Percentiles rank a stretch among this genome's conserved stretches.
Conservation (phyloP, 2,329 filamentous ascomycete genomes). For the Metarhizium brunneum region DNA sequence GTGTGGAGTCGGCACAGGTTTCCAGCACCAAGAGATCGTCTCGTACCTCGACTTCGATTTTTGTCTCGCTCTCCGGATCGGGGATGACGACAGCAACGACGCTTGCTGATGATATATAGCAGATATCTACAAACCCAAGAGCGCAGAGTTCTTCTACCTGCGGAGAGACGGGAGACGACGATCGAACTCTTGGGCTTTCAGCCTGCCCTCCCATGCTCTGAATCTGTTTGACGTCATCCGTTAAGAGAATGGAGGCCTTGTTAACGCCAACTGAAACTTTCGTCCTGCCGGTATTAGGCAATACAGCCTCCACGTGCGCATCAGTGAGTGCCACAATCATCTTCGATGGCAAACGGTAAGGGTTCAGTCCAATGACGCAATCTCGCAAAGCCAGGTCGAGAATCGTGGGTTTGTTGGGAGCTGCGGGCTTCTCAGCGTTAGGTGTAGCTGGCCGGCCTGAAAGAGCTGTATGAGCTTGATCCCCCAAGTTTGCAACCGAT, state of each 20-base stretch:
- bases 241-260: conserved; percentile 74
- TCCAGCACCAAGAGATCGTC: conserved; percentile 86
- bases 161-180: conserved; percentile 29
- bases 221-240: conserved; percentile 56
- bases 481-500: conserved; percentile 69
- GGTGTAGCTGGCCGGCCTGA: conserved; percentile 12
- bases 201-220: conserved; percentile 8
- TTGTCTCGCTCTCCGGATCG: conserved; percentile 41
- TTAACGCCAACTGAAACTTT: conserved; percentile 59
- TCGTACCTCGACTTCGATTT: conserved; percentile 69
- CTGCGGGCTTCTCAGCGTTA: conserved; percentile 14
- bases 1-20: conserved; percentile 93
- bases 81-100: conserved; percentile 52
- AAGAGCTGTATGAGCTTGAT: conserved; percentile 46
- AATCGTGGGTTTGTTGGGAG: conserved; percentile 46
- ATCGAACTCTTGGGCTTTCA: conserved; percentile 14
- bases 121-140: conserved; percentile 76
- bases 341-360: conserved; percentile 65
- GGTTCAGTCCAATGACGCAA: conserved; percentile 78
- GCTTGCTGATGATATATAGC: conserved; percentile 76
- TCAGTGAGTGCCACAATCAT: conserved; percentile 71
- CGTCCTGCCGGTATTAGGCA: conserved; percentile 57
- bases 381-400: conserved; percentile 71
- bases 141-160: conserved; percentile 50
- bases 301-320: conserved; percentile 57